Base-by-base conservation (phyloP, 768 basidiomycete genomes). In the Termitomyces heimii region DNA sequence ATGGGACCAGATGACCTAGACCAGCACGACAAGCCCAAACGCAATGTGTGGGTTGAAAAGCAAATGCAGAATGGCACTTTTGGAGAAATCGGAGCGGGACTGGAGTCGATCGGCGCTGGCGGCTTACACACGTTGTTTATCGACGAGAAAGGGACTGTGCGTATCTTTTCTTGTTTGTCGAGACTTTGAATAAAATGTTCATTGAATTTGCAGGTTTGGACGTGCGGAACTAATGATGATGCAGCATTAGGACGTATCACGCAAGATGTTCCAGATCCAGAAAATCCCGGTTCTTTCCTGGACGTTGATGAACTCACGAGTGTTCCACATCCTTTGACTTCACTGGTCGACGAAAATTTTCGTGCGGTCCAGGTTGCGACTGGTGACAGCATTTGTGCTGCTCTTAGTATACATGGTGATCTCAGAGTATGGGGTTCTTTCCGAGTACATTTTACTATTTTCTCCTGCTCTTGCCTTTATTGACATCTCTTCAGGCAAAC, bases 61-160 rank as follows among this genome's bases (percentile, higher is more conserved):
- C 82, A 87, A 70, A 90, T 93, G 14, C 74, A 81, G 56, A 77
- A 85, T 43, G 90, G 85, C 10, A 76, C 75, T 14, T 86, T 94
- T 59, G 93, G 91, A 34, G 78, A 79, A 42, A 77, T 78, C 49
- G 82, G 81, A 45, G 86, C 87, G 49, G 94, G 95, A n/a, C 76
- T 97, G 37, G 93, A 95, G 70, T 77, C 80, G 10, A 73, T 95
- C 48, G 84, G 81, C 46, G 88, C 84, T 31, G 95, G 94, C 54
- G 96, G 96, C 24, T 79, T 98, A 70, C 95, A 98, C 70, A 88
- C 87, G 3, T 74, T 98, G 45, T 87, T 93, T 65, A 77, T 97
- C 31, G 94, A 97, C 68, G 90, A 94, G 67, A 84, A 83, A 61
- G 96, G 96, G 65, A 85, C 85, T 26, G 94, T 98, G 68, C 70